Conservation (phyloP, 306 rosid species). For the Sesbania bispinosa region DNA sequence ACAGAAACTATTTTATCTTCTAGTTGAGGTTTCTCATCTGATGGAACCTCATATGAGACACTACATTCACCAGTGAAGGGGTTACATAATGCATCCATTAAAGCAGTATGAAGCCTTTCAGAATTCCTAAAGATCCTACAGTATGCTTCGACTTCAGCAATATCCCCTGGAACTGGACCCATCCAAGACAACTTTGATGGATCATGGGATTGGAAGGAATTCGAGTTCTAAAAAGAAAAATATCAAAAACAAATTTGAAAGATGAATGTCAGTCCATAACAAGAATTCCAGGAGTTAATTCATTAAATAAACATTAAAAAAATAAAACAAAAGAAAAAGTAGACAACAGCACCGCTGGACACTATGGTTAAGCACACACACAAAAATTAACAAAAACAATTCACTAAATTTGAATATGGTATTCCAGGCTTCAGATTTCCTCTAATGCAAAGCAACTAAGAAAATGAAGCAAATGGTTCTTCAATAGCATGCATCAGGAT, state of each 20-base stretch:
- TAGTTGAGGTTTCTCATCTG: conserved; percentile 78
- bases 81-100: conserved; percentile 88
- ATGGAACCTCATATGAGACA: conserved; percentile 74
- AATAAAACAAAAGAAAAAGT: neutral
- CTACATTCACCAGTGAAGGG: conserved; percentile 88
- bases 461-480: neutral
- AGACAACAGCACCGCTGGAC: neutral
- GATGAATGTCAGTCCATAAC: conserved; percentile 32
- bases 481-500: neutral
- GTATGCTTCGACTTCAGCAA: conserved; percentile 94
- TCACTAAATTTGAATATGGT: neutral
- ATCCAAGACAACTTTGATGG: conserved; percentile 55
- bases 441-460: neutral
- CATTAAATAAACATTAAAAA: conserved; percentile 1
- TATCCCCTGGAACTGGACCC: conserved; percentile 97
- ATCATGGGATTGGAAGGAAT: conserved; percentile 49
- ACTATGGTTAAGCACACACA: neutral
- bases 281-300: conserved; percentile 6
- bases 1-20: conserved; percentile 96
- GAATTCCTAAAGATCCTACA: conserved; percentile 90
- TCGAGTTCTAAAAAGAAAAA: conserved; percentile 33
- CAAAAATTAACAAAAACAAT: neutral
- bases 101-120: conserved; percentile 72
- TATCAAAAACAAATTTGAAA: conserved; percentile 1
- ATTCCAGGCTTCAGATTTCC: neutral